Evolutionary conservation across 164 flowering plant genomes (phyloP).

Genomic region (Umbellularia californica): DNA sequence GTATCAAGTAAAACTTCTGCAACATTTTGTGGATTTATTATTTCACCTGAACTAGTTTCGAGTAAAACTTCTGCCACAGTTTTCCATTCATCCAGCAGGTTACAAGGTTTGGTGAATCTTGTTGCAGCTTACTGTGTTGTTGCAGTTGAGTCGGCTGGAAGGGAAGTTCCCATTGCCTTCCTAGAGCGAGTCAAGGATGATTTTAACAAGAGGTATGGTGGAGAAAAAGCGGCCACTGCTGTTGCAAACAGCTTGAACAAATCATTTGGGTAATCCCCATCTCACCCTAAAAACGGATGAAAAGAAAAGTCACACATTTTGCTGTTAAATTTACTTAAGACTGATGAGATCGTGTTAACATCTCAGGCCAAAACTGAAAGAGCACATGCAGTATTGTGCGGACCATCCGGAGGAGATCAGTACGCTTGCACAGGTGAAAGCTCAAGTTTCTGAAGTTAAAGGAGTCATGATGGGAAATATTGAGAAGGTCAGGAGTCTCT

Average conservation of each 20-base stretch:
- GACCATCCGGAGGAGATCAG: conserved; percentile 54
- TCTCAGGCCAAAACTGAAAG: conserved; percentile 40
- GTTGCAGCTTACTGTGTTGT: conserved; percentile 25
- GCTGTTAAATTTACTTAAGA: not conserved
- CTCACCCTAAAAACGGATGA: not conserved
- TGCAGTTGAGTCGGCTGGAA: too few species aligned
- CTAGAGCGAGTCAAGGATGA: conserved; percentile 42
- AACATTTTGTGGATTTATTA: too few species aligned
- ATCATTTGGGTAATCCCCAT: conserved; percentile 37
- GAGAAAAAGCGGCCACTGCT: conserved; percentile 53
- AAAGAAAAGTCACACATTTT: not conserved
- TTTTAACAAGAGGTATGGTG: conserved; percentile 44
- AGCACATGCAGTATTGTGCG: conserved; percentile 49
- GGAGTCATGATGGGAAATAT: conserved; percentile 58
- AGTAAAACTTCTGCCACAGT: too few species aligned
- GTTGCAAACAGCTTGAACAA: conserved; percentile 39
- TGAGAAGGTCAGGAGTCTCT: conserved; percentile 32
- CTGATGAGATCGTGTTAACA: not conserved
- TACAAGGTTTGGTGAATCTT: too few species aligned
- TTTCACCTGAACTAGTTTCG: too few species aligned
- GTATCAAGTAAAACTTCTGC: too few species aligned
- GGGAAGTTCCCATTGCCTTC: conserved; percentile 23
- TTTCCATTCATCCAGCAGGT: too few species aligned
- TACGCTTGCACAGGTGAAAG: conserved; percentile 48
- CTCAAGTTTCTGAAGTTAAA: conserved; percentile 53